Conservation (phyloP, 2,329 filamentous ascomycete species). For the Microcyclospora tardicrescens region DNA sequence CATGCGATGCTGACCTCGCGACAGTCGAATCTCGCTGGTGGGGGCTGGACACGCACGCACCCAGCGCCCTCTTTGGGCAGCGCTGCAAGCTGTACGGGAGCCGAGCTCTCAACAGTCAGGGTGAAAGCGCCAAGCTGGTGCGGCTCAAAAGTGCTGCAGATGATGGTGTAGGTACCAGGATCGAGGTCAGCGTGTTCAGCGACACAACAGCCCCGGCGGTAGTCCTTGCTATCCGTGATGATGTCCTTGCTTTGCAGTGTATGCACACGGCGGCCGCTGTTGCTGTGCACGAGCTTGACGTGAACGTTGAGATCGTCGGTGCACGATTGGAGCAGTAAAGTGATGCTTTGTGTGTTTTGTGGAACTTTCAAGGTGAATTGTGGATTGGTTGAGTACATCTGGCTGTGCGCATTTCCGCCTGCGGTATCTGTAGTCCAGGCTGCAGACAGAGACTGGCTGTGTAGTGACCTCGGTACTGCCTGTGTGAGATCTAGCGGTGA, state of each 20-base stretch:
- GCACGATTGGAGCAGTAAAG: conserved; percentile 59
- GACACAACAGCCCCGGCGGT: conserved; percentile 65
- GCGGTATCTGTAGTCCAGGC: conserved; percentile 69
- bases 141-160: conserved; percentile 81
- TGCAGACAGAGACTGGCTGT: conserved; percentile 46
- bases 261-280: conserved; percentile 53
- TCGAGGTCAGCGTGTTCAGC: conserved; percentile 50
- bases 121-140: conserved; percentile 63
- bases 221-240: conserved; percentile 73
- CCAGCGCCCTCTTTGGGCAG: conserved; percentile 67
- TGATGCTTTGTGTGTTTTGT: conserved; percentile 44
- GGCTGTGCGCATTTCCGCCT: conserved; percentile 68
- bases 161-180: conserved; percentile 68
- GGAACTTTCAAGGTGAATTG: conserved; percentile 60
- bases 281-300: conserved; percentile 69
- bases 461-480: conserved; percentile 48
- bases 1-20: conserved; percentile 42
- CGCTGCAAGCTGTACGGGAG: conserved; percentile 42
- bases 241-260: conserved; percentile 63
- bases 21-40: conserved; percentile 37
- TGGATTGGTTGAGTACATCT: conserved; percentile 72
- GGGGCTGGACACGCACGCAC: conserved; percentile 48
- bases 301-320: conserved; percentile 61
- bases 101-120: conserved; percentile 57
- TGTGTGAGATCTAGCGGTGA: conserved; percentile 46